These are phyloP conservation scores for Dionaea muscipula DNA, from an alignment of 179 eudicot genomes.

Conservation along the genomic window DNA sequence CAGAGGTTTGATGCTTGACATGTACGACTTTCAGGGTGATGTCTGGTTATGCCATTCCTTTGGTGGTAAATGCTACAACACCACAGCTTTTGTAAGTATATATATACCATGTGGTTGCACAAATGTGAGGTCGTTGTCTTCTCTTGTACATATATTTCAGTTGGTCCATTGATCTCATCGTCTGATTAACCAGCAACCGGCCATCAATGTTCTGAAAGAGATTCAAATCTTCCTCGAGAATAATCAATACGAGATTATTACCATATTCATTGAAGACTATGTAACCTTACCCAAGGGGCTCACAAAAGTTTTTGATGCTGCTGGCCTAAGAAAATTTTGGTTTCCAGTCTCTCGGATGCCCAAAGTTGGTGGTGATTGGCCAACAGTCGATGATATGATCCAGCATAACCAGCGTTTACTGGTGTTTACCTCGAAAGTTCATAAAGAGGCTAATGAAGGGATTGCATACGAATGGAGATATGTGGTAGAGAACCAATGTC, in stretches of 20 bases:
- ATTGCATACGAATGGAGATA: constrained; percentile 95
- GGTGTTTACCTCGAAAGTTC: constrained; percentile 71
- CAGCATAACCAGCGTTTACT: constrained; percentile 59
- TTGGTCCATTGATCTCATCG: background rate
- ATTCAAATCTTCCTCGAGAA: constrained; percentile 50
- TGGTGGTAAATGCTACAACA: constrained; percentile 78
- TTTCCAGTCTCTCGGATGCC: constrained; percentile 91
- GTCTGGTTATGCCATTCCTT: constrained; percentile 93
- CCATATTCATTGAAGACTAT: constrained; percentile 87
- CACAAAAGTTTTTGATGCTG: constrained; percentile 62
- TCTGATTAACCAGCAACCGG: constrained; percentile 59
- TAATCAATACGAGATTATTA: constrained; percentile 67
- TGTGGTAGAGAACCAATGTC: constrained; percentile 70
- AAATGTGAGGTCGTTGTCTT: no score
- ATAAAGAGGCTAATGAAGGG: constrained; percentile 78
- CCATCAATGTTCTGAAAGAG: constrained; percentile 66
- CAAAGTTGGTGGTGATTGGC: constrained; percentile 79
- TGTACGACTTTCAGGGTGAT: constrained; percentile 80
- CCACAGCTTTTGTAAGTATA: constrained; percentile 76
- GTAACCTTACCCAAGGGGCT: constrained; percentile 76
- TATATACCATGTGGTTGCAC: constrained; percentile 2
- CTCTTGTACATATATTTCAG: no score
- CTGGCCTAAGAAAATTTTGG: constrained; percentile 76
- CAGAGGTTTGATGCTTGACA: constrained; percentile 92
- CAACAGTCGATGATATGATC: constrained; percentile 76